phyloP scores from a whole-genome alignment of 805 yeast species.

The Cyberlindnera petersonii region DNA sequence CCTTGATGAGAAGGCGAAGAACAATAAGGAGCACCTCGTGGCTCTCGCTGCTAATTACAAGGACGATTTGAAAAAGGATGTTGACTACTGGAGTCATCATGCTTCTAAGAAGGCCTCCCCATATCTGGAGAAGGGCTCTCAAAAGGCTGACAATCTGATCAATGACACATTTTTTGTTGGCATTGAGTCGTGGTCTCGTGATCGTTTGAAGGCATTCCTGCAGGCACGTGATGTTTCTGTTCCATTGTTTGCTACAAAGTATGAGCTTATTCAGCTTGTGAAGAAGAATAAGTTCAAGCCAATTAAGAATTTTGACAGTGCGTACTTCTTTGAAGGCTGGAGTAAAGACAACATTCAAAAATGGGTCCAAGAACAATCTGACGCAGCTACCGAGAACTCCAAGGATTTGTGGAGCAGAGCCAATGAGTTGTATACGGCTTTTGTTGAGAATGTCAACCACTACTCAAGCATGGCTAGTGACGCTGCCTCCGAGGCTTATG shows the following conservation, averaged over 20 bases:
- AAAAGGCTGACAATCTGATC: constrained; percentile 33
- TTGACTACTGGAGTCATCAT: constrained; percentile 34
- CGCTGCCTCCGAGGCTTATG: constrained; percentile 12
- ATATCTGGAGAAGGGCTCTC: constrained; percentile 31
- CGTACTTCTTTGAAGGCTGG: constrained; percentile 36
- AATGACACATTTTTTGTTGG: constrained; percentile 45
- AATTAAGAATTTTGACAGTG: constrained; percentile 28
- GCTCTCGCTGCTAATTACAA: constrained; percentile 33
- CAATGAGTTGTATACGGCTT: constrained; percentile 20
- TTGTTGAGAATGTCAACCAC: constrained; percentile 13
- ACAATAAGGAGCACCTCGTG: constrained; percentile 34
- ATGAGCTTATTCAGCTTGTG: constrained; percentile 38
- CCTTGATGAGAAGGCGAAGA: constrained; percentile 32
- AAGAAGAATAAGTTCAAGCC: constrained; percentile 36
- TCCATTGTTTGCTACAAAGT: constrained; percentile 37
- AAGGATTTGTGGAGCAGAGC: constrained; percentile 24
- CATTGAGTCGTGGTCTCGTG: constrained; percentile 45
- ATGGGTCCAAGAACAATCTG: constrained; percentile 36
- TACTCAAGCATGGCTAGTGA: constrained; percentile 17
- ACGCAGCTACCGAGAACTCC: constrained; percentile 23
- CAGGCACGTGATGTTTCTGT: constrained; percentile 38
- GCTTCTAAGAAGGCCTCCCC: constrained; percentile 34
- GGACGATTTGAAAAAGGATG: constrained; percentile 35
- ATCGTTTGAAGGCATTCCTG: constrained; percentile 39
- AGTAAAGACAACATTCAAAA: constrained; percentile 35